phyloP scores from a whole-genome alignment of 345 rosid species.

The Salix brachista region DNA sequence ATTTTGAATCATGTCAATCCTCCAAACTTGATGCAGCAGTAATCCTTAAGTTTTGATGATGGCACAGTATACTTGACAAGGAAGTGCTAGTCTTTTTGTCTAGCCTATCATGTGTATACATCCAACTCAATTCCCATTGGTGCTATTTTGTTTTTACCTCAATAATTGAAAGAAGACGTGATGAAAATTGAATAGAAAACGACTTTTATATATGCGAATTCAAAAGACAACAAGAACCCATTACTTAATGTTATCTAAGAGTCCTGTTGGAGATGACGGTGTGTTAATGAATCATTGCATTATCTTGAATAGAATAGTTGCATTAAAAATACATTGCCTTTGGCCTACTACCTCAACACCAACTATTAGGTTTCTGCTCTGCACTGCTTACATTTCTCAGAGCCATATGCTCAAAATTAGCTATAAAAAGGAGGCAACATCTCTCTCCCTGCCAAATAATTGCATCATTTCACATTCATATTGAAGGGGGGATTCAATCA shows the following conservation, averaged over 20 bases:
- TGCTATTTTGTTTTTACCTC: neutral
- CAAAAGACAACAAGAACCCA: too few relatives aligned
- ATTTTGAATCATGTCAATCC: constrained; percentile 6
- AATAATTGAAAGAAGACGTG: neutral
- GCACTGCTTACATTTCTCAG: too few relatives aligned
- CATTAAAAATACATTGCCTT: too few relatives aligned
- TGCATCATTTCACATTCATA: neutral
- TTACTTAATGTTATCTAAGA: too few relatives aligned
- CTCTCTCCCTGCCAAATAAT: neutral
- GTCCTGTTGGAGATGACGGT: too few relatives aligned
- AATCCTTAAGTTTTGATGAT: neutral
- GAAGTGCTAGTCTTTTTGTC: neutral
- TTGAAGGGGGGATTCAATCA: neutral
- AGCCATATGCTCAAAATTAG: neutral
- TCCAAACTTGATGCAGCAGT: neutral
- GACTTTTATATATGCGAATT: too few relatives aligned
- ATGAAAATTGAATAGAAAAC: neutral
- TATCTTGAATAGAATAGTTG: too few relatives aligned
- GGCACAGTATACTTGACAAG: neutral
- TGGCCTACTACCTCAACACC: too few relatives aligned
- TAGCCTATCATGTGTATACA: neutral
- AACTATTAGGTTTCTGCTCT: too few relatives aligned
- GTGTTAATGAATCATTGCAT: too few relatives aligned
- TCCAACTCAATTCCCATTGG: neutral
- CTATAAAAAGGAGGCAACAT: neutral